Conservation (phyloP, 495 filamentous ascomycete genomes). For the Xylaria intraflava region DNA sequence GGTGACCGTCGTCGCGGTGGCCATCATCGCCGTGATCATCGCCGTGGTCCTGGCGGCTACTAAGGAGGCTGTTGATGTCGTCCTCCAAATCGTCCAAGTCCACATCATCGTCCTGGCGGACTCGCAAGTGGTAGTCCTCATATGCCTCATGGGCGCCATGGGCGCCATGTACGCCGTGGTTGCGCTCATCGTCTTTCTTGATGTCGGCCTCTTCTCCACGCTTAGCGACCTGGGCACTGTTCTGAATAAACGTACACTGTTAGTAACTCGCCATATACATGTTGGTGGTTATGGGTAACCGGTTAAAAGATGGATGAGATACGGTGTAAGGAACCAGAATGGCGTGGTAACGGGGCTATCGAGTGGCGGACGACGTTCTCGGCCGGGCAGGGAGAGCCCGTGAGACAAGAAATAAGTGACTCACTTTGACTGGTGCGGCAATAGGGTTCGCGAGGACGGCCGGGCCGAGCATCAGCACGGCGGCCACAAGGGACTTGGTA, state of each 20-base stretch:
- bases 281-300: background rate
- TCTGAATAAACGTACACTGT: background rate
- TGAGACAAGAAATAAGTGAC: background rate
- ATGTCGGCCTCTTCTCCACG: background rate
- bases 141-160: background rate
- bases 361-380: background rate
- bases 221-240: background rate
- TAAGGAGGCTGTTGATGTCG: background rate
- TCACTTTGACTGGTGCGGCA: background rate
- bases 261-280: background rate
- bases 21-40: background rate
- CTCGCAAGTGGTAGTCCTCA: background rate
- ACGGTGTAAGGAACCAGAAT: too few relatives aligned
- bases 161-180: background rate
- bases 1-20: background rate
- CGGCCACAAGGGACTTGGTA: conserved; percentile 21
- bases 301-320: too few relatives aligned
- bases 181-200: background rate
- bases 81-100: background rate
- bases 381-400: background rate
- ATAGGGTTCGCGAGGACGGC: conserved; percentile 17
- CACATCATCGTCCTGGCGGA: background rate
- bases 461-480: conserved; percentile 17
- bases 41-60: too few relatives aligned
- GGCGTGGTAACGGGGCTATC: too few relatives aligned